phyloP scores from a whole-genome alignment of 2,329 filamentous ascomycete species.

The Colletotrichum karsti region DNA sequence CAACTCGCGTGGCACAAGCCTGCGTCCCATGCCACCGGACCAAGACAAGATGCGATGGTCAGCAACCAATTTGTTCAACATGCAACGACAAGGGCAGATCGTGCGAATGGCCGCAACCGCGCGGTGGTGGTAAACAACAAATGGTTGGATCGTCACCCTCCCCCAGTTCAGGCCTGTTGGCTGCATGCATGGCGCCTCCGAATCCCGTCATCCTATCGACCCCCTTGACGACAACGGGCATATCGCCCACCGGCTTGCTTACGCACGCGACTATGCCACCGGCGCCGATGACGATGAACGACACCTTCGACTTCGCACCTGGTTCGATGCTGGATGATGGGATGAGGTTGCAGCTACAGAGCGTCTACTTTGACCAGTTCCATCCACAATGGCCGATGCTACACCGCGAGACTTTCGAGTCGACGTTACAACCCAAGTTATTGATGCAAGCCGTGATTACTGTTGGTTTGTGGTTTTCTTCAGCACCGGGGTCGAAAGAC shows the following conservation, averaged over 20 bases:
- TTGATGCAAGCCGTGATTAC: slow-evolving; percentile 8
- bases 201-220: background rate
- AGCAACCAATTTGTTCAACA: slow-evolving; percentile 14
- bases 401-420: slow-evolving; percentile 11
- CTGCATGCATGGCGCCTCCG: background rate
- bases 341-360: slow-evolving; percentile 3
- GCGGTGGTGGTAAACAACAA: background rate
- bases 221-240: background rate
- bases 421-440: background rate
- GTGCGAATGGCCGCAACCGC: slow-evolving; percentile 17
- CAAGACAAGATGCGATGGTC: slow-evolving; percentile 23
- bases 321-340: background rate
- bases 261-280: background rate
- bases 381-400: slow-evolving; percentile 19
- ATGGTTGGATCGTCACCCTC: background rate
- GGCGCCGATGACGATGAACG: background rate
- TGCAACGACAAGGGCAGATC: slow-evolving; percentile 10
- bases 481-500: background rate
- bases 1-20: slow-evolving; percentile 22
- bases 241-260: background rate
- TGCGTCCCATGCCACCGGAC: slow-evolving; percentile 20
- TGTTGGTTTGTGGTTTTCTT: slow-evolving; percentile 14
- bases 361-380: slow-evolving; percentile 11
- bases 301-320: background rate
- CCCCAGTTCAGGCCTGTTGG: background rate